Percentiles rank a stretch among this genome's conserved stretches.
Conservation (phyloP, 805 yeast species). For the Candida methanosorbosa region DNA sequence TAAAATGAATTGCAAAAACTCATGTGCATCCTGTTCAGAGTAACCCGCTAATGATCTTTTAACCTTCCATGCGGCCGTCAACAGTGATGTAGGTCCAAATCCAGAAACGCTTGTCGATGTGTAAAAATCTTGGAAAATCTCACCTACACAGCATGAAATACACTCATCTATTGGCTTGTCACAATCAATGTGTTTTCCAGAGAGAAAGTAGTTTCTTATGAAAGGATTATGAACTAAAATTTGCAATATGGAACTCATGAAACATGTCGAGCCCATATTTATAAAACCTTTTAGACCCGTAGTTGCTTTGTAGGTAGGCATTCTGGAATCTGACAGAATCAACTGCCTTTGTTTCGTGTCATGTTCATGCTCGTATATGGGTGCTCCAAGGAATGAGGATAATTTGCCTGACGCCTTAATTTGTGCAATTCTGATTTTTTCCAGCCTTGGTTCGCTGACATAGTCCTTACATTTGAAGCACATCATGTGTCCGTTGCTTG, state of each 20-base stretch:
- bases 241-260: slow-evolving; percentile 90
- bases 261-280: slow-evolving; percentile 96
- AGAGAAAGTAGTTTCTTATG: slow-evolving; percentile 66
- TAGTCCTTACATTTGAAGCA: slow-evolving; percentile 77
- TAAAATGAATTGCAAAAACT: slow-evolving; percentile 86
- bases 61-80: slow-evolving; percentile 83
- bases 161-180: slow-evolving; percentile 38
- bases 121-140: slow-evolving; percentile 66
- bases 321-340: slow-evolving; percentile 23
- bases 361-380: slow-evolving; percentile 20
- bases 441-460: slow-evolving; percentile 52
- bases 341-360: slow-evolving; percentile 15
- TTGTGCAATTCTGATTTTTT: slow-evolving; percentile 33
- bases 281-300: slow-evolving; percentile 85
- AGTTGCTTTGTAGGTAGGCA: slow-evolving; percentile 46
- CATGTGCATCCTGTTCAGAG: slow-evolving; percentile 98
- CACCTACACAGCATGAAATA: slow-evolving; percentile 79
- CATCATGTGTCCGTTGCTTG: slow-evolving; percentile 56
- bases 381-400: slow-evolving; percentile 21
- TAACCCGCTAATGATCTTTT: slow-evolving; percentile 87
- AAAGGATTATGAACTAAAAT: slow-evolving; percentile 86
- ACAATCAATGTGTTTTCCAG: slow-evolving; percentile 63
- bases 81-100: slow-evolving; percentile 71
- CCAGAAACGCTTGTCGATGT: slow-evolving; percentile 55
- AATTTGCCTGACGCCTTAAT: slow-evolving; percentile 13